Base-by-base conservation (phyloP, 2,329 filamentous ascomycete genomes). In the Colletotrichum endophyticum region DNA sequence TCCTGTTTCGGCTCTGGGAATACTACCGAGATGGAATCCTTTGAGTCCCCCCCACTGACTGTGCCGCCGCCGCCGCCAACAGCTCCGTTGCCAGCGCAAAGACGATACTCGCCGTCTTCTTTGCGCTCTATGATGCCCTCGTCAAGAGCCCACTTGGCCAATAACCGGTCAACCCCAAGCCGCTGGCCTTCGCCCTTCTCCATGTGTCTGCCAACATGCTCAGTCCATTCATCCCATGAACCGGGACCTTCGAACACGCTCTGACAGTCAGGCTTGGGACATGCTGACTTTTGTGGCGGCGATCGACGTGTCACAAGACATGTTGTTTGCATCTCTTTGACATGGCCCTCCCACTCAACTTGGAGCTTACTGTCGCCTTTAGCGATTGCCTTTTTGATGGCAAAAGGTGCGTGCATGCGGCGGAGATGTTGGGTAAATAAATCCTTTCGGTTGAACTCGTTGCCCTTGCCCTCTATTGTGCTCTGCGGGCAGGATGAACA, bases 391-490 rank as follows among this genome's bases (percentile, higher is more conserved):
- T 91, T 89, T 81, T 92, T 90, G 81, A 91, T 92, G 81, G 92
- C 89, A 57, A 92, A 91, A 0, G 94, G 93, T 0, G 94, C 93
- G 81, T 99, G 97, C 96, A 99, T 99, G 63, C 96, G 95, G 16
- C 96, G 94, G 16, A 98, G 90, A 81, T 99, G 96, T 82, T 99
- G 96, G 0, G 95, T 96, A 84, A 98, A 99, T 15, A 99, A 91
- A 82, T 99, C 96, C 84, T 98, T 98, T 80, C 96, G 94, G 84
- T 98, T 98, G 85, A 98, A 98, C 83, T 94, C 92, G 77, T 92
- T 92, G 6, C 89, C 90, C 78, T 90, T 92, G 39, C 90, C 90
- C 75, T 92, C 90, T 0, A 85, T 84, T 3, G 87, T 86, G 73
- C 85, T 88, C 73, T 89, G 87, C 0, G 91, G 89, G 75, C 92